These are phyloP conservation scores for Fragilaria crotonensis DNA, from an alignment of 108 stramenopile genomes.

Conservation along the genomic window DNA sequence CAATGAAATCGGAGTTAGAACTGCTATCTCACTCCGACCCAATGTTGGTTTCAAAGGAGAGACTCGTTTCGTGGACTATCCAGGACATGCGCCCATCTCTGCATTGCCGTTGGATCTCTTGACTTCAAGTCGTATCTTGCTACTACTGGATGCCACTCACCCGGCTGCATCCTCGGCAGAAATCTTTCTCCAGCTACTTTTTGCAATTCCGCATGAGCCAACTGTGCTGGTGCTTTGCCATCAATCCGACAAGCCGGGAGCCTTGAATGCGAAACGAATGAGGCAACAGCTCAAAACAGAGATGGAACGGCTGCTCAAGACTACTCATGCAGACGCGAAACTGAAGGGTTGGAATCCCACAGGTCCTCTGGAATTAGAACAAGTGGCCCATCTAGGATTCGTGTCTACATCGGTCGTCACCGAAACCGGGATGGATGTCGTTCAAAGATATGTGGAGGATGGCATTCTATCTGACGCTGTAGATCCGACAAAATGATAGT, in stretches of 20 bases:
- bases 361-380: not conserved
- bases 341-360: not conserved
- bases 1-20: conserved; percentile 6
- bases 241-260: conserved; percentile 43
- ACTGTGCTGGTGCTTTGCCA: conserved; percentile 56
- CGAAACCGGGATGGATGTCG: not conserved
- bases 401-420: not conserved
- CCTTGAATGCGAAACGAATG: conserved; percentile 68
- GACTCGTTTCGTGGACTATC: conserved; percentile 65
- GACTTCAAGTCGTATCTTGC: conserved; percentile 13
- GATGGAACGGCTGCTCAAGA: conserved; percentile 52
- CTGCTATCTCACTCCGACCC: conserved; percentile 54
- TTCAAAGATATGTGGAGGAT: not conserved
- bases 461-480: not conserved
- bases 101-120: not conserved
- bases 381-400: not conserved
- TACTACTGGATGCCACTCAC: conserved; percentile 64
- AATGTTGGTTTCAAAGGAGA: conserved; percentile 38
- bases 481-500: not conserved
- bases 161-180: conserved; percentile 51
- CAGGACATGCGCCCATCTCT: conserved; percentile 36
- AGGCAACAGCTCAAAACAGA: conserved; percentile 71
- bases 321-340: not conserved
- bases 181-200: too few relatives aligned
- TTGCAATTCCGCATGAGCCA: conserved; percentile 24